Percentiles rank a stretch among this genome's conserved stretches.
Evolutionary conservation across 2,329 filamentous ascomycete species (phyloP).

Genomic region (Xylariaceae sp.): DNA sequence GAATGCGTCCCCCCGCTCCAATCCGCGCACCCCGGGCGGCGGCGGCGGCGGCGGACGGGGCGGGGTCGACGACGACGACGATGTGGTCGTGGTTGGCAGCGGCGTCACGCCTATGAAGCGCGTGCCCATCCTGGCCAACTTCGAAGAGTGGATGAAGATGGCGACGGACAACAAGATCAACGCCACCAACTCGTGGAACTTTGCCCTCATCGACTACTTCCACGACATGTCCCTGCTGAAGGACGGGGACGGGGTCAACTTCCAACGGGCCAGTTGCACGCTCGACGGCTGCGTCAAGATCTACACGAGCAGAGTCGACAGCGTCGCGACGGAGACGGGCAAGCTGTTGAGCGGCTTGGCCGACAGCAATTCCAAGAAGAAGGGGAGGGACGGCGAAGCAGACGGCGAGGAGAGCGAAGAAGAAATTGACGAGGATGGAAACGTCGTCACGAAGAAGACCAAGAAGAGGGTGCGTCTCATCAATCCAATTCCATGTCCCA

Average conservation of each 20-base stretch:
- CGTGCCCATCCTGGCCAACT: conserved; percentile 92
- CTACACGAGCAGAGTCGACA: conserved; percentile 96
- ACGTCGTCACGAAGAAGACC: conserved; percentile 51
- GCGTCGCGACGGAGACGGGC: conserved; percentile 93
- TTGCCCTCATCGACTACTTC: conserved; percentile 99
- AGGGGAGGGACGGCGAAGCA: conserved; percentile 56
- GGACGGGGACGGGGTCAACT: conserved; percentile 95
- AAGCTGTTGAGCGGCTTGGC: conserved; percentile 90
- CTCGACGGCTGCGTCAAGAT: conserved; percentile 98
- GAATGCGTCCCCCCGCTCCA: conserved; percentile 51
- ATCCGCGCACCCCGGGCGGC: conserved; percentile 48
- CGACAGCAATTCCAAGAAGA: conserved; percentile 75
- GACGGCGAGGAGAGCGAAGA: conserved; percentile 64
- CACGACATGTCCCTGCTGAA: conserved; percentile 97
- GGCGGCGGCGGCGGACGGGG: conserved; percentile 32
- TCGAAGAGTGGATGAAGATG: conserved; percentile 99
- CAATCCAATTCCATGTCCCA: no score
- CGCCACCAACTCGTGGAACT: conserved; percentile 97
- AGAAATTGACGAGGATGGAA: conserved; percentile 57
- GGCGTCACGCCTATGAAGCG: conserved; percentile 94
- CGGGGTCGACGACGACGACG: conserved; percentile 43
- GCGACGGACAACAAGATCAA: conserved; percentile 99
- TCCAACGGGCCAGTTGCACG: conserved; percentile 96
- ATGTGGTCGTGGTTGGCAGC: conserved; percentile 63
- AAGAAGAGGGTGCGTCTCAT: conserved; percentile 82